phyloP scores from a whole-genome alignment of 306 rosid species.

The Dicorynia guianensis region DNA sequence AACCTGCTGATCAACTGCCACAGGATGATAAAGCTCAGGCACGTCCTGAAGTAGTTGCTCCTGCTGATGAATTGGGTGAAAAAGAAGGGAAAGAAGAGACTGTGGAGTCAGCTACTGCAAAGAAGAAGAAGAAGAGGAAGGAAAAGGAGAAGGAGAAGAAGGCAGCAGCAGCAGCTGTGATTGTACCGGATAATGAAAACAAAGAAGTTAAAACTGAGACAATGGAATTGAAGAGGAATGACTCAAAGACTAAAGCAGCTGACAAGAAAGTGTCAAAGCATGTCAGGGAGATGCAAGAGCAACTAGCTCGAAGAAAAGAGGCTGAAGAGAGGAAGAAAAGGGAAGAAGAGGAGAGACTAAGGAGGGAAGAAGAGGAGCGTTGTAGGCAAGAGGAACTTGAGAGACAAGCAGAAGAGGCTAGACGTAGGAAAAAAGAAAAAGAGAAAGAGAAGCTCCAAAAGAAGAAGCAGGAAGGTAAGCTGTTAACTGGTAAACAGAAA shows the following conservation, averaged over 20 bases:
- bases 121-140: constrained; percentile 96
- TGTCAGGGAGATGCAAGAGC: constrained; percentile 99
- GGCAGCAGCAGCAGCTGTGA: constrained; percentile 67
- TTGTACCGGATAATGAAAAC: constrained; percentile 48
- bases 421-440: constrained; percentile 78
- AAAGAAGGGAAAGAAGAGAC: constrained; percentile 86
- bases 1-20: constrained; percentile 49
- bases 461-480: constrained; percentile 78
- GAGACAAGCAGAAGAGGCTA: constrained; percentile 86
- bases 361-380: constrained; percentile 89
- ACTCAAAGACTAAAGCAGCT: constrained; percentile 68
- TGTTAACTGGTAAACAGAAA: constrained; percentile 77
- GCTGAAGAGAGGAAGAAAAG: constrained; percentile 78
- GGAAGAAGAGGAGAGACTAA: constrained; percentile 89
- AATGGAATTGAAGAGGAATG: constrained; percentile 70
- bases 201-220: constrained; percentile 55
- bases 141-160: constrained; percentile 81
- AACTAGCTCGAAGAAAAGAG: constrained; percentile 84
- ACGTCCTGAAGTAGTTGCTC: constrained; percentile 54
- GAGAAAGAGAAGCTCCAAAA: constrained; percentile 81
- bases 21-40: constrained; percentile 66
- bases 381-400: constrained; percentile 78
- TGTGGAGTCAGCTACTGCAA: constrained; percentile 88
- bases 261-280: constrained; percentile 98
- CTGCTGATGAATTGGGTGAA: constrained; percentile 54